A percentile compares a stretch with the other conserved stretches of the same genome.
phyloP scores from a whole-genome alignment of 352 stramenopile species.

The Phytopythium chamaehyphon region DNA sequence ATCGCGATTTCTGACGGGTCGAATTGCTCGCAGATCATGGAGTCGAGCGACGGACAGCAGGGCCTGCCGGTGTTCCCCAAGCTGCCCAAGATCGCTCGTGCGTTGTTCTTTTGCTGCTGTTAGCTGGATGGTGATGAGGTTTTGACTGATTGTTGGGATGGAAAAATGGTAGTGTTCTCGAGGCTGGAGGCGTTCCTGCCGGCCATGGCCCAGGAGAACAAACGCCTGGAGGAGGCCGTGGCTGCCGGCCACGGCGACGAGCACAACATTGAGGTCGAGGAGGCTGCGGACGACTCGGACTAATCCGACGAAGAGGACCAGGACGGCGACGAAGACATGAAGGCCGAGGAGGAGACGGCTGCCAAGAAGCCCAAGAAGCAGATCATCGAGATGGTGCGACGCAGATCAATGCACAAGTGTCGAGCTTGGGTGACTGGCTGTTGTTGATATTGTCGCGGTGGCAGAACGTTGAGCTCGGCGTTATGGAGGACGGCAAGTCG shows the following conservation, averaged over 20 bases:
- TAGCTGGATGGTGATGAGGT: no score
- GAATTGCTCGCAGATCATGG: neutral
- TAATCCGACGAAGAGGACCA: constrained; percentile 18
- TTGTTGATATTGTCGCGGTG: no score
- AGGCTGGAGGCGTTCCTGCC: constrained; percentile 72
- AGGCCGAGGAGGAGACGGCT: no score
- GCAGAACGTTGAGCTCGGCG: constrained; percentile 72
- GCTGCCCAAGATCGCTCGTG: constrained; percentile 60
- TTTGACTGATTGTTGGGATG: no score
- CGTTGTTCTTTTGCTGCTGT: constrained; percentile 15
- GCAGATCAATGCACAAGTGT: neutral
- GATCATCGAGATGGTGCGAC: constrained; percentile 69
- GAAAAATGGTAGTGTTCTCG: constrained; percentile 52
- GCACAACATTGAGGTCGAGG: constrained; percentile 71
- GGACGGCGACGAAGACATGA: constrained; percentile 3
- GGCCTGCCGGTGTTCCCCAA: constrained; percentile 38
- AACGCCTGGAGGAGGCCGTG: constrained; percentile 62
- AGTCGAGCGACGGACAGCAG: constrained; percentile 6
- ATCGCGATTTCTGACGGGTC: neutral
- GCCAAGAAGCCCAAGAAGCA: constrained; percentile 11
- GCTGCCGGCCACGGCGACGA: constrained; percentile 51
- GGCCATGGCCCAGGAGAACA: constrained; percentile 70
- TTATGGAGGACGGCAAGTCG: constrained; percentile 45
- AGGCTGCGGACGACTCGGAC: constrained; percentile 3
- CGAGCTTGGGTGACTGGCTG: neutral